Conservation (phyloP, 768 basidiomycete species). For the Lactarius sanguifluus region DNA sequence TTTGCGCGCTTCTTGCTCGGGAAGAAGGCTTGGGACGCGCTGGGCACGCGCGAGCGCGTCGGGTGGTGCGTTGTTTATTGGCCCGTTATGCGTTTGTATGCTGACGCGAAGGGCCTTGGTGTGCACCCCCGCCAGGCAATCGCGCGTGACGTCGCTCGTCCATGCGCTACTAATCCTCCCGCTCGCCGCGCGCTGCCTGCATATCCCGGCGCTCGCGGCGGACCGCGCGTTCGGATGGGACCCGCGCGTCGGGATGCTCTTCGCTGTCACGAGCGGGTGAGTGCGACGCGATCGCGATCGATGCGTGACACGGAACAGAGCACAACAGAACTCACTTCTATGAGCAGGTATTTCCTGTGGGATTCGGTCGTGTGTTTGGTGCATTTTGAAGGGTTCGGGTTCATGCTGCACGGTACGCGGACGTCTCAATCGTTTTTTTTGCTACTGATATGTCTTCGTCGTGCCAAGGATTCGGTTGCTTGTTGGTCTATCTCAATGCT, state of each 20-base stretch:
- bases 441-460: background rate
- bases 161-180: constrained; percentile 70
- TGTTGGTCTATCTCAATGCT: constrained; percentile 62
- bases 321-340: background rate
- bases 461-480: constrained; percentile 55
- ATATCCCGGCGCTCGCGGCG: constrained; percentile 45
- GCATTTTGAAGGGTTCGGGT: constrained; percentile 70
- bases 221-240: constrained; percentile 82
- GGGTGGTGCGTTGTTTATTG: constrained; percentile 14
- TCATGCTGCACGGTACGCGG: constrained; percentile 68
- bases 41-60: constrained; percentile 7
- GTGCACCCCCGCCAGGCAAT: constrained; percentile 49
- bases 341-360: constrained; percentile 75
- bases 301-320: background rate
- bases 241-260: constrained; percentile 51
- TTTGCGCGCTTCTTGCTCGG: constrained; percentile 42
- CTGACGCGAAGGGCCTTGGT: background rate
- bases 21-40: constrained; percentile 45
- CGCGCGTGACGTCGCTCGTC: constrained; percentile 69
- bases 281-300: constrained; percentile 26
- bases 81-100: background rate
- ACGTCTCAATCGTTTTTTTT: background rate
- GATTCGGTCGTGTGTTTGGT: constrained; percentile 69
- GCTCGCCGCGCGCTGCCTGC: constrained; percentile 55
- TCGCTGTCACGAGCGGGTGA: constrained; percentile 72